Evolutionary conservation across 2,329 filamentous ascomycete genomes (phyloP), one percentile per base, ranked within the genome.

Genomic region (Epichloe gansuensis): DNA sequence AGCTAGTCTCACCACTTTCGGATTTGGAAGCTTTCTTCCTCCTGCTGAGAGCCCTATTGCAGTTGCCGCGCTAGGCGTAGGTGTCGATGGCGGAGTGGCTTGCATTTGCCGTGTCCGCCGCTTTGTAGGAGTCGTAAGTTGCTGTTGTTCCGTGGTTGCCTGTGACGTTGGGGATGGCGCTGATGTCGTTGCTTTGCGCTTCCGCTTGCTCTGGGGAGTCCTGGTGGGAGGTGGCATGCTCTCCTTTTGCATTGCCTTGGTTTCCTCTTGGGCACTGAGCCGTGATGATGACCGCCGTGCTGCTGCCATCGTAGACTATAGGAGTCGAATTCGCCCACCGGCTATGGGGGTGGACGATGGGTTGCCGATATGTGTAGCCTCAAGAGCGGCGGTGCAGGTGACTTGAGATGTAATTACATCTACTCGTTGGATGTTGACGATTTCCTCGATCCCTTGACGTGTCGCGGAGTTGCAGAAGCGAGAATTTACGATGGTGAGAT

Each of bases 1-100:
- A 13, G 82, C 83, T 2, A 85, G 75, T 25, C 83, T 77, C 50
- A 73, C 67, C 38, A 77, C 68, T 2, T 68, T 67, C 13, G 66
- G 65, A 23, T 70, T 66, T 35, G 63, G 69, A 45, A 72, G 70
- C 52, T 70, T 75, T 44, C 63, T 64, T 34, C 59, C 63, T 21
- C 60, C 61, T 34, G 55, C 59, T 8, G 66, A 58, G 42, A 62
- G 55, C 44, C 65, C 65, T 9, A 75, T 71, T 48, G 74, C 65
- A 31, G 64, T 65, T 12, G 67, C 69, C 44, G 68, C 70, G 55
- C 66, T 69, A n/a, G 75, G 72, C 1, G 74, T 76, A 0, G 75
- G 74, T 4, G 76, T 78, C 25, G 65, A 60, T 17, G 74, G 73
- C 13, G 68, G 67, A 31, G 63, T 63, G 7, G 58, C 52, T 34